These are phyloP conservation scores for Dothistroma pini DNA, from an alignment of 2,329 filamentous ascomycete species.

Conservation along the genomic window DNA sequence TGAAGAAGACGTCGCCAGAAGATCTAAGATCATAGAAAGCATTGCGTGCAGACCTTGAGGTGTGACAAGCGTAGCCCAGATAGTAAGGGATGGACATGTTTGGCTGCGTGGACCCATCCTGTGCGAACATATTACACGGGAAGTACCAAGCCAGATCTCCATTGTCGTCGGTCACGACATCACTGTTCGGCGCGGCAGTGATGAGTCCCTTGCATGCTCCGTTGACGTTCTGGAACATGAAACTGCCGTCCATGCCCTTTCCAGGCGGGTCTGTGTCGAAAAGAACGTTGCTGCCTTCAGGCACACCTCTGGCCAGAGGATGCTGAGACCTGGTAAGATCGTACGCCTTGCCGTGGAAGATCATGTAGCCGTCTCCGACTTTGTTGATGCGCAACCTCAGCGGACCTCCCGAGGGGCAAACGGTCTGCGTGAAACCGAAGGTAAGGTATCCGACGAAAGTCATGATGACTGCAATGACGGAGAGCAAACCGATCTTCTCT, in stretches of 20 bases:
- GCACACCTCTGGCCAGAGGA: constrained; percentile 74
- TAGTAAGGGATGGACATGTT: constrained; percentile 75
- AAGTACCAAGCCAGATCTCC: constrained; percentile 94
- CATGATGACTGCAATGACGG: constrained; percentile 86
- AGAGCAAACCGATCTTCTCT: constrained; percentile 96
- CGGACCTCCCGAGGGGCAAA: constrained; percentile 69
- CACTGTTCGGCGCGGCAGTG: constrained; percentile 64
- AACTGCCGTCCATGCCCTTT: constrained; percentile 88
- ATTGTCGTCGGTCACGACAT: constrained; percentile 71
- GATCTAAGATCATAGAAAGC: constrained; percentile 70
- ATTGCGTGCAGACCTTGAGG: constrained; percentile 62
- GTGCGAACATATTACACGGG: constrained; percentile 85
- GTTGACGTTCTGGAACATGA: constrained; percentile 98
- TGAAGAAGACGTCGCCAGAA: constrained; percentile 88
- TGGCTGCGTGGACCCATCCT: constrained; percentile 78
- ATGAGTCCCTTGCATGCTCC: constrained; percentile 93
- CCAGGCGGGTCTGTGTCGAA: constrained; percentile 80
- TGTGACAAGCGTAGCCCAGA: constrained; percentile 85
- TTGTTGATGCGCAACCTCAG: constrained; percentile 74
- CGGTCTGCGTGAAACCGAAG: constrained; percentile 88
- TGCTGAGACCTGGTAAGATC: constrained; percentile 74
- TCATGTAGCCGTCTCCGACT: constrained; percentile 81
- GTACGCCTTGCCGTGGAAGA: constrained; percentile 90
- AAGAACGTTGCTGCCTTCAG: constrained; percentile 70
- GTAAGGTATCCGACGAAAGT: constrained; percentile 89